Evolutionary conservation across 257 asterid species (phyloP), one percentile per base, ranked within the genome.

Genomic region (Mitragyna speciosa): DNA sequence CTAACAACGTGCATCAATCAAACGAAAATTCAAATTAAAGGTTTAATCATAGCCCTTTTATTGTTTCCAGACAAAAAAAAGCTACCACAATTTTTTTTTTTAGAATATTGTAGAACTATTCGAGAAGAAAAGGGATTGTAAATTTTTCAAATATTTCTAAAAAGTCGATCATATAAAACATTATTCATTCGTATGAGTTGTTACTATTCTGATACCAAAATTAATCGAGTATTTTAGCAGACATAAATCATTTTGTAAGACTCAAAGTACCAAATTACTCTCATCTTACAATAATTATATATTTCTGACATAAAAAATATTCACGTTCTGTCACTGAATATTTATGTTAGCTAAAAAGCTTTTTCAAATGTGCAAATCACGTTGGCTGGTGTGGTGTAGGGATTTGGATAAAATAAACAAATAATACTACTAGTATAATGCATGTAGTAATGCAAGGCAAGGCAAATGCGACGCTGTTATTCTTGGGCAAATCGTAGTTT

Each of bases 401-500:
- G n/a, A 19, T 17, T 49, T 41, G 41, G 26, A 39, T 24, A 47
- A 20, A 28, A 33, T 5, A 69, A 33, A 67, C n/a, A 33, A 16
- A 16, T 63, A 12, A 5, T 63, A 56, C n/a, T 54, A 24, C 10
- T 24, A 64, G 0, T 30, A 48, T 30, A n/a, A 45, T 78, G 69
- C 47, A 78, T 52, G 43, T 26, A 31, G 20, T 66, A 31, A 45
- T 79, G 80, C 56, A 36, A 76, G n/a, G 70, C 31, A 52, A 26
- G 39, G 51, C n/a, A n/a, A 20, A 15, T 49, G 75, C 54, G 20
- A 63, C 24, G 71, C 47, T 70, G 24, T 15, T 30, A 47, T 65
- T 31, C 54, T 85, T 77, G 89, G 84, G 86, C 63, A 51, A 72
- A 78, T 76, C 80, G 78, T 36, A 75, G 73, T 70, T 87, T 80